Base-by-base conservation (phyloP, 345 rosid species). In the Lepidium sativum region DNA sequence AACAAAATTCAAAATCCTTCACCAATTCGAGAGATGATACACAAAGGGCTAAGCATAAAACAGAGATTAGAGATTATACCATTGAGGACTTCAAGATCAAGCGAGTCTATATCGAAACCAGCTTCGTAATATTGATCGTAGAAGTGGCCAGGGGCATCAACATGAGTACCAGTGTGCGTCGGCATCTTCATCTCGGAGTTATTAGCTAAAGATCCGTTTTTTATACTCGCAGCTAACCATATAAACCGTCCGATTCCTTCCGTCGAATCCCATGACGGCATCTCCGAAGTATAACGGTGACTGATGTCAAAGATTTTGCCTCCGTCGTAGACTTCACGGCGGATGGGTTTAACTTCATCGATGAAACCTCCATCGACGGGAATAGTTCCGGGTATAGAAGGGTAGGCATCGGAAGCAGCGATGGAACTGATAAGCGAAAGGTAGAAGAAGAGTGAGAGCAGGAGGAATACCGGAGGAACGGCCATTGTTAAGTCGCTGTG, bases 121-220 rank as follows among this genome's bases (percentile, higher is more conserved):
- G 97, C 94, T 33, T 92, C 96, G 31, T 77, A 89, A 69, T 87
- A 92, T 20, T 81, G 74, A 43, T 87, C 94, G 13, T 77, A 84
- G 37, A 92, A 75, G 27, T 92, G 98, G 0, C 97, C 96, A 1
- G 97, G 97, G 0, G 98, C 82, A 38, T 92, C 98, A 34, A 92
- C 95, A 40, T 92, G 98, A 12, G 98, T 89, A 9, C 97, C 98
- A 5, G 97, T 79, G 64, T 92, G 98, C 1, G 85, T 52, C 1
- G 89, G 83, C 4, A 92, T 75, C 79, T 85, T 89, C 86, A 89
- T 81, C 81, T 78, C 80, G 0, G 97, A 89, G 68, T 67, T 76
- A 35, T 89, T 92, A 43, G 92, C 85, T 1, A 71, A 54, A 0
- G 97, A 89, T 8, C 98, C 97, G 63, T 92, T 92, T 63, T 92